A percentile compares a stretch with the other conserved stretches of the same genome.
phyloP scores from a whole-genome alignment of 2,329 filamentous ascomycete species.

The Didymellaceae sp. region DNA sequence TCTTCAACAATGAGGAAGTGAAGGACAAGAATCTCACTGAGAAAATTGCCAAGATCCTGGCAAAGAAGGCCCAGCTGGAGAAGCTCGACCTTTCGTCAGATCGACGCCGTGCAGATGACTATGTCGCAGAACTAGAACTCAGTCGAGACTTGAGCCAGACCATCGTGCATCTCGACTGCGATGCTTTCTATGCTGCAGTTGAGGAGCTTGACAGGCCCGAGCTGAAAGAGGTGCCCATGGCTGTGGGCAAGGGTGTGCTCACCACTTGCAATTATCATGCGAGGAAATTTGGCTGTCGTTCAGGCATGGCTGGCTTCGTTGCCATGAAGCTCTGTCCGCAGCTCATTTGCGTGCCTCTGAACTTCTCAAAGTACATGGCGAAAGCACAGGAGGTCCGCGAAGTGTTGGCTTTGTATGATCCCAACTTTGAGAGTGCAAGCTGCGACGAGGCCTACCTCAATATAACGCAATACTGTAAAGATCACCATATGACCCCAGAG shows the following conservation, averaged over 20 bases:
- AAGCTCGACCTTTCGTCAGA: constrained; percentile 76
- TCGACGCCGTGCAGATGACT: constrained; percentile 77
- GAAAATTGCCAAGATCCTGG: constrained; percentile 82
- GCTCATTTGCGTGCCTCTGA: constrained; percentile 79
- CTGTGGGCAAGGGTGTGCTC: constrained; percentile 77
- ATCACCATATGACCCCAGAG: constrained; percentile 71
- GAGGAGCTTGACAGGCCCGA: constrained; percentile 79
- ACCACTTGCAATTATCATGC: constrained; percentile 88
- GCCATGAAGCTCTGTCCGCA: constrained; percentile 92
- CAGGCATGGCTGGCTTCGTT: constrained; percentile 95
- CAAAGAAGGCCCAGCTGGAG: constrained; percentile 77
- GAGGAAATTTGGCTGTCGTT: constrained; percentile 86
- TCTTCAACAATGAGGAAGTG: constrained; percentile 87
- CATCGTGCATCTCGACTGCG: constrained; percentile 93
- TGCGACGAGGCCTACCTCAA: constrained; percentile 98
- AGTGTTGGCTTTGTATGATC: constrained; percentile 85
- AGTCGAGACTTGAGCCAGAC: constrained; percentile 81
- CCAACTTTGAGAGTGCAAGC: constrained; percentile 88
- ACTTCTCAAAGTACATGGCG: constrained; percentile 87
- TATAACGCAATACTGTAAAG: constrained; percentile 80
- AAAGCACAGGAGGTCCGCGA: constrained; percentile 88
- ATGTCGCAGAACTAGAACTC: constrained; percentile 79
- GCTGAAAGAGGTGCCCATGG: constrained; percentile 84
- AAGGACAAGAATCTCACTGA: constrained; percentile 82
- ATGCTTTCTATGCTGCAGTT: constrained; percentile 96